Percentiles rank a stretch among this genome's conserved stretches.
Conservation (phyloP, 306 rosid genomes). For the Luffa aegyptiaca region DNA sequence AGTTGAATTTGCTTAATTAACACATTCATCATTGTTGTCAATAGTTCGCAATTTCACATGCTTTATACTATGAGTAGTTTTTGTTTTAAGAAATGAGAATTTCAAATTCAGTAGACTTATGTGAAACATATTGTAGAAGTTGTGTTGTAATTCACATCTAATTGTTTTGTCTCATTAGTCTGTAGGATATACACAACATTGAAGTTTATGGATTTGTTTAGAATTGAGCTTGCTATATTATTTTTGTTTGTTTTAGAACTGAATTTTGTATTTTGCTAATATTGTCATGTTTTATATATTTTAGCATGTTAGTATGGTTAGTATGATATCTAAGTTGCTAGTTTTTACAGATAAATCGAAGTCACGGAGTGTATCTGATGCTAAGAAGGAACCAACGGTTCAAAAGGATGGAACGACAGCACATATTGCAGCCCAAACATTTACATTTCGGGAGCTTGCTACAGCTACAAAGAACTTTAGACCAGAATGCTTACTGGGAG, state of each 20-base stretch:
- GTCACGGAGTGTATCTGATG: constrained; percentile 44
- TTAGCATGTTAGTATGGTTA: not conserved
- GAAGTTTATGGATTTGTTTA: not conserved
- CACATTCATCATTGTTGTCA: not conserved
- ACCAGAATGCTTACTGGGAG: constrained; percentile 79
- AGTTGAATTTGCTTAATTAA: not conserved
- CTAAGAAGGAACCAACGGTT: constrained; percentile 61
- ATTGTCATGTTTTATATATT: not conserved
- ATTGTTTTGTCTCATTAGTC: not conserved
- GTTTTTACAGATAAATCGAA: constrained; percentile 59
- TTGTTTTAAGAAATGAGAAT: not conserved
- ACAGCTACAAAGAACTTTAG: constrained; percentile 87
- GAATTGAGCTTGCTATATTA: not conserved
- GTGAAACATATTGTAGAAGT: not conserved
- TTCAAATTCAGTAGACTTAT: not conserved
- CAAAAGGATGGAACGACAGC: constrained; percentile 85
- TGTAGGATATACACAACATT: not conserved
- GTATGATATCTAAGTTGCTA: not conserved
- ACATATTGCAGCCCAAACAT: constrained; percentile 95
- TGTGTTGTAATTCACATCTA: not conserved
- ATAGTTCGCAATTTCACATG: not conserved
- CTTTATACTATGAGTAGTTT: not conserved
- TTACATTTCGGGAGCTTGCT: constrained; percentile 94
- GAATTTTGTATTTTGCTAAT: not conserved
- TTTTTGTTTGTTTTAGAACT: not conserved